Percentiles rank a stretch among this genome's conserved stretches.
phyloP scores from a whole-genome alignment of 306 rosid genomes.

The Sicyos baderoa region DNA sequence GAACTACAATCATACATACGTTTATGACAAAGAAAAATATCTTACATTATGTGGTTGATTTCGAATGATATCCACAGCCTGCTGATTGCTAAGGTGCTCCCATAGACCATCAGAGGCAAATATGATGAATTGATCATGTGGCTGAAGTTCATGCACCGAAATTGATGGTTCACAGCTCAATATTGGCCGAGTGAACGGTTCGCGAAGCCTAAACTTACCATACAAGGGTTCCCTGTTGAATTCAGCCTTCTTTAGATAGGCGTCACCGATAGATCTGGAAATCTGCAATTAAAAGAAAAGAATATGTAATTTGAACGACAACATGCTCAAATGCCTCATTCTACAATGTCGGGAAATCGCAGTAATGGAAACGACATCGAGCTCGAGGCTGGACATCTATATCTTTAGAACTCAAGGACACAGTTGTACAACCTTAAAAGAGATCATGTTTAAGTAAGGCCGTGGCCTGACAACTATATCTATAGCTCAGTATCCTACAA shows the following conservation, averaged over 20 bases:
- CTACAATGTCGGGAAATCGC: not conserved
- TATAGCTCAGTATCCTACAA: too few species aligned
- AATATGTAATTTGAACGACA: not conserved
- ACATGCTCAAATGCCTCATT: not conserved
- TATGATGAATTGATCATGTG: slow-evolving; percentile 64
- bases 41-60: slow-evolving; percentile 65
- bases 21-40: too few species aligned
- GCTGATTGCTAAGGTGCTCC: slow-evolving; percentile 89
- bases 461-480: too few species aligned
- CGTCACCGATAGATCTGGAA: slow-evolving; percentile 77
- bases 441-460: too few species aligned
- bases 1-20: too few species aligned
- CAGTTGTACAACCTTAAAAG: too few species aligned
- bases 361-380: too few species aligned
- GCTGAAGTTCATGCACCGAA: slow-evolving; percentile 56
- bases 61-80: slow-evolving; percentile 74
- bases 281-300: slow-evolving; percentile 32
- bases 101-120: slow-evolving; percentile 89
- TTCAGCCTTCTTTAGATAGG: slow-evolving; percentile 69
- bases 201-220: slow-evolving; percentile 64
- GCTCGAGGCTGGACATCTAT: too few species aligned
- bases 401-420: too few species aligned
- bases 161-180: slow-evolving; percentile 79
- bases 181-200: slow-evolving; percentile 61
- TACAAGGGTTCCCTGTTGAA: slow-evolving; percentile 74